These are phyloP conservation scores for Boletus rufocinnamomeus DNA, from an alignment of 768 basidiomycete species.

Conservation along the genomic window DNA sequence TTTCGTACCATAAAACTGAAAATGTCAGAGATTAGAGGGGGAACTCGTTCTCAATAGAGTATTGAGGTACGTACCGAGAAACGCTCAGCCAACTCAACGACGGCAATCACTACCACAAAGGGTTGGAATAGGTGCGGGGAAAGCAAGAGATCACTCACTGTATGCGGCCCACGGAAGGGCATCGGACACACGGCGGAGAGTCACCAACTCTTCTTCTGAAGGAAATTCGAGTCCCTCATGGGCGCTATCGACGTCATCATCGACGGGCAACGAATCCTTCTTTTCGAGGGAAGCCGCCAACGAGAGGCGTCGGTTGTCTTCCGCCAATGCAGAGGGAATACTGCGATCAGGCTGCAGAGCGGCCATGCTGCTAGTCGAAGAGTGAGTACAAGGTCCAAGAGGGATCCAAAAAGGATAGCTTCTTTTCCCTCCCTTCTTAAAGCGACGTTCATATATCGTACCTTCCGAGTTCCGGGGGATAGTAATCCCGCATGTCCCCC, in stretches of 20 bases:
- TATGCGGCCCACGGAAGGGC: constrained; percentile 59
- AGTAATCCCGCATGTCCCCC: background rate
- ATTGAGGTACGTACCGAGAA: constrained; percentile 53
- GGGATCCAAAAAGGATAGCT: background rate
- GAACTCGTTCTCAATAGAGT: background rate
- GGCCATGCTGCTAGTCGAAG: constrained; percentile 11
- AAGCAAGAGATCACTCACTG: constrained; percentile 11
- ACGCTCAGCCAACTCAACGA: constrained; percentile 71
- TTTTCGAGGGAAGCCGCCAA: constrained; percentile 20
- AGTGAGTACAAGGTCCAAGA: background rate
- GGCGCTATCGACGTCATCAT: constrained; percentile 35
- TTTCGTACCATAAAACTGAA: constrained; percentile 47
- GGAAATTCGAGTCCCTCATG: constrained; percentile 63
- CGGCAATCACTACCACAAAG: constrained; percentile 52
- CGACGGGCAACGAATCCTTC: constrained; percentile 17
- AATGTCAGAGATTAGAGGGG: background rate
- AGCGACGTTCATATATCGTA: background rate
- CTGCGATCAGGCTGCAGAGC: constrained; percentile 9
- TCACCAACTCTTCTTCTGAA: constrained; percentile 58
- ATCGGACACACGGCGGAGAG: constrained; percentile 64
- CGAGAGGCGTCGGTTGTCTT: constrained; percentile 11
- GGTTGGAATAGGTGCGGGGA: background rate
- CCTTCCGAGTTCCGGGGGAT: background rate
- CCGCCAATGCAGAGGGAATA: constrained; percentile 15
- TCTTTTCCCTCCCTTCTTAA: constrained; percentile 9